Evolutionary conservation across 2,329 filamentous ascomycete genomes (phyloP), one percentile per base, ranked within the genome.

Genomic region (Cadophora malorum): DNA sequence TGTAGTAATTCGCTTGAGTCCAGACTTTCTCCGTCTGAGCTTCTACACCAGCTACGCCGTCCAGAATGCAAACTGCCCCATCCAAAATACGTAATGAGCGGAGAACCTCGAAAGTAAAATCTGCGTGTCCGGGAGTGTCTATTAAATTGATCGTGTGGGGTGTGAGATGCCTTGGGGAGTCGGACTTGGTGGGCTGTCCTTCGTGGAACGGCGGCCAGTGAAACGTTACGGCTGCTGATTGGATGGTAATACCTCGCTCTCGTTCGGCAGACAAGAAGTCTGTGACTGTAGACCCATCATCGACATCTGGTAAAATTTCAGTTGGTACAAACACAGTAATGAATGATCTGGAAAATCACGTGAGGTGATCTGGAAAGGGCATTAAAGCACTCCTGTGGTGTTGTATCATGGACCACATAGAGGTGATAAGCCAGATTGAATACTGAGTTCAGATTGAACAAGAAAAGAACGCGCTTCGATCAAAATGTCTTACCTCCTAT

Each of bases 1-100:
- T 85, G 77, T 97, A 97, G 56, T 90, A 88, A 63, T 91, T 92
- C 7, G 96, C 94, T 71, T 97, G 96, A 16, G 87, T 85, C 96
- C 96, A 99, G 3, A 99, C 96, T 74, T 97, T 91, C 78, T 99
- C 96, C 0, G 96, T 98, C 78, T 98, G 96, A 1, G 96, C 95
- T 80, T 99, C 96, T 25, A 99, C 96, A 0, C 94, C 94, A 69
- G 95, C 94, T 47, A 97, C 94, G 0, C 92, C 94, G 77, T 97
- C 94, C 8, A 97, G 88, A 75, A 97, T 94, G 75, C 93, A 97
- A n/a, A 97, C 90, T 1, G 93, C 93, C 5, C 94, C 94, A 76
- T 97, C 94, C 0, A 97, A 85, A 41, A 97, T 91, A 23, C 93
- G 90, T 7, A 98, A 83, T 38, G 95, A 98, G 14, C 96, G 89